Evolutionary conservation across 1,284 basidiomycete species (phyloP), one percentile per base, ranked within the genome.

Genomic region (Neonothopanus nambi): DNA sequence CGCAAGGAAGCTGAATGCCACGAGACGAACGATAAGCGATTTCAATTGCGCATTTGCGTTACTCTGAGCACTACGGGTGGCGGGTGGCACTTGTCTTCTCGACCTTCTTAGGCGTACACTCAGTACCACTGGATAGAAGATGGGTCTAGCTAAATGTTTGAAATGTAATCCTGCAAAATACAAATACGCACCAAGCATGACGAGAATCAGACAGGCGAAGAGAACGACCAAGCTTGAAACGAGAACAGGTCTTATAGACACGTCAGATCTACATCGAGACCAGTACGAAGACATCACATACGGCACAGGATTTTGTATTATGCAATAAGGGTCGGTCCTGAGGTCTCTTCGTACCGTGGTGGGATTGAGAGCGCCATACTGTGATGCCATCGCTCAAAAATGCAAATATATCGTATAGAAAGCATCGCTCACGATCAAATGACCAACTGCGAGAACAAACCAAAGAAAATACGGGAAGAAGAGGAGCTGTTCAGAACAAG

Each of bases 161-260:
- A 23, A 36, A 24, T 35, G 30, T 18, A 5, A 23, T 18, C 35
- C 15, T 4, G 39, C 24, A 37, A n/a, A n/a, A n/a, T n/a, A n/a
- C n/a, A n/a, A n/a, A n/a, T n/a, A n/a, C n/a, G n/a, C 26, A 52
- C 50, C n/a, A 20, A 52, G 42, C 41, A 38, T 38, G 9, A 20
- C 24, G 1, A 52, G 21, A 24, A 52, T 36, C 13, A 21, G 23
- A n/a, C 44, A 26, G 28, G 42, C 41, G n/a, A 44, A 37, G 7
- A 45, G 11, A 12, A 45, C 15, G 6, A 36, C 38, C 15, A 52
- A 24, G 26, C 13, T 18, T 15, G 18, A 52, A 37, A 24, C 21
- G n/a, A 52, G 17, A 6, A 52, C 6, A 7, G 50, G 42, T n/a
- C 50, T 52, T 9, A 26, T 18, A 42, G 28, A 28, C n/a, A 50